Evolutionary conservation across 352 stramenopile species (phyloP).

Genomic region (Pythium scleroteichum): DNA sequence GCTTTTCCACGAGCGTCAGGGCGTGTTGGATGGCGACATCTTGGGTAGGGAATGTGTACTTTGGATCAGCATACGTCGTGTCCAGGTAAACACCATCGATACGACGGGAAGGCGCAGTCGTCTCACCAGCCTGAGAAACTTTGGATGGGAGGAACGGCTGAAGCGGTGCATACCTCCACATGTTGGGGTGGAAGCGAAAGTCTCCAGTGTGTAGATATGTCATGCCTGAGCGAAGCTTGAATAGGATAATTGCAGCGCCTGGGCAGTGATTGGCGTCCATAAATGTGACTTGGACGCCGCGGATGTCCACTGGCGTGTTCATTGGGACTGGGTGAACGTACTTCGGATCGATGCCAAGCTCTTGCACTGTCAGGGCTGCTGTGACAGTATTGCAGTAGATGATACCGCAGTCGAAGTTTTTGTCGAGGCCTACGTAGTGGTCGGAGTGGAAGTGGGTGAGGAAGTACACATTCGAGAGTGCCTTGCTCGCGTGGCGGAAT

Average conservation of each 20-base stretch:
- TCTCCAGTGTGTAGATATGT: slow-evolving; percentile 92
- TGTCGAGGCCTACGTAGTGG: slow-evolving; percentile 93
- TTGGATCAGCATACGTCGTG: slow-evolving; percentile 96
- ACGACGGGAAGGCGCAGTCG: slow-evolving; percentile 29
- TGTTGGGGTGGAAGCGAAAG: slow-evolving; percentile 77
- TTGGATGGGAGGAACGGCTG: slow-evolving; percentile 34
- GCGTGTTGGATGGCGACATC: slow-evolving; percentile 60
- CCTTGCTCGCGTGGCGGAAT: slow-evolving; percentile 77
- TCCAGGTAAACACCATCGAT: slow-evolving; percentile 93
- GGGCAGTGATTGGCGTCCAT: slow-evolving; percentile 98
- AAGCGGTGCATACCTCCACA: slow-evolving; percentile 64
- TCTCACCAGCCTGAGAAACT: slow-evolving; percentile 3
- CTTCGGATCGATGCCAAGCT: slow-evolving; percentile 90
- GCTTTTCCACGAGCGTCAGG: slow-evolving; percentile 61
- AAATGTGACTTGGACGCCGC: slow-evolving; percentile 92
- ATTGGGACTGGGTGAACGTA: slow-evolving; percentile 92
- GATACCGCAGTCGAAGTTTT: slow-evolving; percentile 88
- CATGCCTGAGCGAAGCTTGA: slow-evolving; percentile 81
- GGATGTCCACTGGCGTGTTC: slow-evolving; percentile 82
- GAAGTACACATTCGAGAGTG: slow-evolving; percentile 91
- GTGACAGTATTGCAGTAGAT: slow-evolving; percentile 97
- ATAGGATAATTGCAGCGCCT: slow-evolving; percentile 95
- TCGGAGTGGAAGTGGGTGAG: slow-evolving; percentile 98
- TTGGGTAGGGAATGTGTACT: slow-evolving; percentile 94
- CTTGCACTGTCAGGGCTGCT: slow-evolving; percentile 88